Evolutionary conservation across 345 rosid genomes (phyloP).

Genomic region (Cochlearia excelsa): DNA sequence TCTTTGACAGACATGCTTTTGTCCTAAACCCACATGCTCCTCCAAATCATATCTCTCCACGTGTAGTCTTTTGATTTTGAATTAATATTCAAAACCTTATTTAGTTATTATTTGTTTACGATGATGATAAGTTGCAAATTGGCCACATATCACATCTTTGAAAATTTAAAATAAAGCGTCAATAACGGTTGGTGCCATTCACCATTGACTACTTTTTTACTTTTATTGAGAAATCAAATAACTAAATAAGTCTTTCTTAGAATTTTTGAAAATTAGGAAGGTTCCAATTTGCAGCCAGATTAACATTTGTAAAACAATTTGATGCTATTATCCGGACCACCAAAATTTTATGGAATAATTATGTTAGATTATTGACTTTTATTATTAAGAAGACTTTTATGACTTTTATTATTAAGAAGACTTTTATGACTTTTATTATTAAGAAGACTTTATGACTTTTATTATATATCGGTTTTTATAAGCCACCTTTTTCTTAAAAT

Average conservation of each 20-base stretch:
- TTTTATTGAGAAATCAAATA: conserved; percentile 8
- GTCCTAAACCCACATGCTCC: conserved; percentile 29
- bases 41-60: conserved; percentile 23
- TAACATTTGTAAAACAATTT: background rate
- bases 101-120: too few relatives aligned
- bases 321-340: conserved; percentile 13
- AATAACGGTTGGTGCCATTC: conserved; percentile 30
- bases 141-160: conserved; percentile 28
- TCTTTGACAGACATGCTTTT: conserved; percentile 35
- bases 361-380: conserved; percentile 10
- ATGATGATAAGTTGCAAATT: conserved; percentile 14
- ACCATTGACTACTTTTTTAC: conserved; percentile 30
- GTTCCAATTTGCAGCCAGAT: background rate
- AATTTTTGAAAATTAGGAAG: background rate
- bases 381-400: conserved; percentile 24
- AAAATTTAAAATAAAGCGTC: conserved; percentile 33
- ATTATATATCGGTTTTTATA: background rate
- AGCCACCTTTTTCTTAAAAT: too few relatives aligned
- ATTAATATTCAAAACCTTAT: conserved; percentile 8
- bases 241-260: background rate
- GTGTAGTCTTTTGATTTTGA: background rate
- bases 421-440: conserved; percentile 30
- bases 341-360: background rate
- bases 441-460: conserved; percentile 19
- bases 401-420: conserved; percentile 31